Evolutionary conservation across 1,284 basidiomycete genomes (phyloP), one percentile per base, ranked within the genome.

Genomic region (Cryptococcus maquisensis): DNA sequence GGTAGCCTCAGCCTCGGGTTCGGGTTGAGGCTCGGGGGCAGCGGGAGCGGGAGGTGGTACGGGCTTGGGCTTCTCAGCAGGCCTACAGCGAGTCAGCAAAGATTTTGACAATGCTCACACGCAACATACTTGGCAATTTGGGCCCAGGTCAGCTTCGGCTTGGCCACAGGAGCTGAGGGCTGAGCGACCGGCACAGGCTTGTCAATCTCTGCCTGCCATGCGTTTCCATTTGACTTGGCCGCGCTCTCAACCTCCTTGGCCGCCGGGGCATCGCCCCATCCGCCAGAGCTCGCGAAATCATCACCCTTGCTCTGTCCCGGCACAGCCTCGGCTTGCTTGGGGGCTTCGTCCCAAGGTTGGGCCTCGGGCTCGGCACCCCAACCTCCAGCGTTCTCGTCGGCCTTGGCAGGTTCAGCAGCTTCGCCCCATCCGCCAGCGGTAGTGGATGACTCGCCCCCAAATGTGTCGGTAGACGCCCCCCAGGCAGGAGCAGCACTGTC

Each of bases 21-120:
- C 43, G 24, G 65, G 61, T 43, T 64, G 57, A 13, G 66, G 59
- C 45, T 61, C 59, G n/a, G 64, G 56, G 39, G 55, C 61, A 28
- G 58, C 87, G 88, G 47, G 86, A 84, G 32, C 88, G 82, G 56
- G 90, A 84, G 56, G 86, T 85, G 54, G 85, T 4, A 58, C 57
- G 20, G 74, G 74, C 66, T 76, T 76, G 52, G 74, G 74, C 62
- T 75, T 75, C 56, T 76, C 74, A 40, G 54, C 55, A 38, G 74
- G 74, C 60, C 74, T 35, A 48, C 9, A 21, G 36, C 6, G 21
- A 18, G 32, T 45, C 38, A 59, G 40, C 36, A 36, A 3, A 32
- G 13, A 18, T 10, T 28, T 21, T 15, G 24, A 23, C 3, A 18
- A 18, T 20, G 15, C 21, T 24, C 21, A 37, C 28, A 40, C 4